Evolutionary conservation across 1,284 basidiomycete genomes (phyloP).

Genomic region (Ganoderma boninense): DNA sequence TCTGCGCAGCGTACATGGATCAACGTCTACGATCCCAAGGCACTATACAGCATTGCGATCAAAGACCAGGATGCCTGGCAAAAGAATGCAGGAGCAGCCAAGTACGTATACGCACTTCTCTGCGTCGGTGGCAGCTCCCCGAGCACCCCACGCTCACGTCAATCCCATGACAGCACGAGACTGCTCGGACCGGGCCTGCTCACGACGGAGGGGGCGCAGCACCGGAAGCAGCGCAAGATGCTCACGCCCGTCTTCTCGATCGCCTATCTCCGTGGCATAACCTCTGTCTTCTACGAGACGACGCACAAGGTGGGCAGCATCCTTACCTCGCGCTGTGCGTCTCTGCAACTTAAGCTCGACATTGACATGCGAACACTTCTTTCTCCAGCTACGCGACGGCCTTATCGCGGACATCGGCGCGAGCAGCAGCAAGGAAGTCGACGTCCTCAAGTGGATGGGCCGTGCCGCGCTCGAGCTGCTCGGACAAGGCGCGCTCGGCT

Average conservation of each 20-base stretch:
- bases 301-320: constrained; percentile 15
- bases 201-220: constrained; percentile 16
- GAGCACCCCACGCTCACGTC: background rate
- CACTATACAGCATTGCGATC: constrained; percentile 28
- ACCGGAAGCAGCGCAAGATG: constrained; percentile 25
- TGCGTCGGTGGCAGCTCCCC: background rate
- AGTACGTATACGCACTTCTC: background rate
- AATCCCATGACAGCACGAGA: constrained; percentile 13
- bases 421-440: constrained; percentile 36
- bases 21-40: constrained; percentile 23
- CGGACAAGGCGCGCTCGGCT: constrained; percentile 48
- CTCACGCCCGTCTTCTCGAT: constrained; percentile 25
- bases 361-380: too few species aligned
- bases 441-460: constrained; percentile 46
- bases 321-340: too few species aligned
- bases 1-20: constrained; percentile 13
- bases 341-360: too few species aligned
- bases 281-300: constrained; percentile 17
- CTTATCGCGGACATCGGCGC: constrained; percentile 26
- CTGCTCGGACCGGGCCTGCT: constrained; percentile 34
- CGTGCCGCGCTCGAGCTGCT: constrained; percentile 50
- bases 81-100: constrained; percentile 19
- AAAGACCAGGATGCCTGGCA: constrained; percentile 30
- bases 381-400: constrained; percentile 32
- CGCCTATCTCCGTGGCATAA: constrained; percentile 21